Evolutionary conservation across 495 filamentous ascomycete genomes (phyloP).

Genomic region (Aspergillus hancockii): DNA sequence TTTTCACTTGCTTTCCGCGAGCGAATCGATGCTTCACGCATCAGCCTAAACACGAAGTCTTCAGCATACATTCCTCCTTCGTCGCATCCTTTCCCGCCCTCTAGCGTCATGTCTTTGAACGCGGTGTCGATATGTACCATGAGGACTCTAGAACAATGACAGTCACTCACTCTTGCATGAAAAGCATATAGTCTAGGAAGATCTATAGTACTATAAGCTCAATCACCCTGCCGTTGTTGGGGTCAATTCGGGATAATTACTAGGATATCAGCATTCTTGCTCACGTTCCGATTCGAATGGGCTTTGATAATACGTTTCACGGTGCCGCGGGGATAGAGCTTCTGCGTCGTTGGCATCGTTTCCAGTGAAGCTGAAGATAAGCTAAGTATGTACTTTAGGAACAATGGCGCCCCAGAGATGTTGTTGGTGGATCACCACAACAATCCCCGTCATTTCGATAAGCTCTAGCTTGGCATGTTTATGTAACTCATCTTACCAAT

Average conservation of each 20-base stretch:
- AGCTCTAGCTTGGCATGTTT: slow-evolving; percentile 4
- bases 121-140: background rate
- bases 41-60: slow-evolving; percentile 57
- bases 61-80: slow-evolving; percentile 1
- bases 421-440: slow-evolving; percentile 1
- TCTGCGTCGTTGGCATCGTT: slow-evolving; percentile 53
- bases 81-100: background rate
- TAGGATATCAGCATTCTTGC: slow-evolving; percentile 85
- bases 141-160: background rate
- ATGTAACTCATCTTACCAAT: slow-evolving; percentile 1
- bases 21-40: slow-evolving; percentile 80
- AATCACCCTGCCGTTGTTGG: background rate
- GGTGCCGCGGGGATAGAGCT: slow-evolving; percentile 80
- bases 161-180: slow-evolving; percentile 75
- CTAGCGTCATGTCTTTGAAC: background rate
- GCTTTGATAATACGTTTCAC: slow-evolving; percentile 89
- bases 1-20: slow-evolving; percentile 73
- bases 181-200: slow-evolving; percentile 86
- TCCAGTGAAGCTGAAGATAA: background rate
- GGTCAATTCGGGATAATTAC: slow-evolving; percentile 48
- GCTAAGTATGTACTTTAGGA: background rate
- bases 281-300: slow-evolving; percentile 74
- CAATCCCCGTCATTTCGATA: background rate
- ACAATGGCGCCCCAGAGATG: background rate
- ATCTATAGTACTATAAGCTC: slow-evolving; percentile 52